These are phyloP conservation scores for Pythium guiyangense DNA, from an alignment of 352 stramenopile genomes.

Conservation along the genomic window DNA sequence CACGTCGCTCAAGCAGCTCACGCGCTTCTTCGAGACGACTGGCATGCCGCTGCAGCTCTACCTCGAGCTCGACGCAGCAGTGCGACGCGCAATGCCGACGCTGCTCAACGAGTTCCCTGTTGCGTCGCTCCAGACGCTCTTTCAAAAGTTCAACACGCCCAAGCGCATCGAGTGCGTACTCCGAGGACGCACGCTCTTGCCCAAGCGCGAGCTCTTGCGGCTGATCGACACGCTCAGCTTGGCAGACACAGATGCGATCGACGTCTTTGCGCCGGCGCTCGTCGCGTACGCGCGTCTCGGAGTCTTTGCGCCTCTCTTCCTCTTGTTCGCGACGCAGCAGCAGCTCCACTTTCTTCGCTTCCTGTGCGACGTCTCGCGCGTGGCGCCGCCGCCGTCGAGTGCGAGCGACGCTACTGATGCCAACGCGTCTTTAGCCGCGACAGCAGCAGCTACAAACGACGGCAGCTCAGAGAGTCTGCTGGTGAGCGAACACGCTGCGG, in stretches of 20 bases:
- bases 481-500: neutral
- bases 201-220: slow-evolving; percentile 39
- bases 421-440: neutral
- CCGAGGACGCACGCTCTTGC: slow-evolving; percentile 25
- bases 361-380: slow-evolving; percentile 12
- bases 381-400: too few species aligned
- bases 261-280: slow-evolving; percentile 34
- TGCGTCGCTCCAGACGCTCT: slow-evolving; percentile 40
- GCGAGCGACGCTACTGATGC: neutral
- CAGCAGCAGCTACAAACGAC: too few species aligned
- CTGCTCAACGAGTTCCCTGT: slow-evolving; percentile 49
- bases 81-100: slow-evolving; percentile 22
- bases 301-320: slow-evolving; percentile 34
- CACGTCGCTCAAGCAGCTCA: slow-evolving; percentile 43
- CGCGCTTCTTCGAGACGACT: slow-evolving; percentile 51
- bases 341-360: slow-evolving; percentile 34
- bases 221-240: slow-evolving; percentile 42
- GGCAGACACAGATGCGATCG: slow-evolving; percentile 22
- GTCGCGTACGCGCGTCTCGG: slow-evolving; percentile 28
- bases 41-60: slow-evolving; percentile 25
- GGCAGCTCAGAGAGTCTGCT: too few species aligned
- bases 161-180: slow-evolving; percentile 32
- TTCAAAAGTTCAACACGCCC: slow-evolving; percentile 48
- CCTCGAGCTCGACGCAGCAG: slow-evolving; percentile 30
- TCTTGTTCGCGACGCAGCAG: slow-evolving; percentile 29